Evolutionary conservation across 805 yeast species (phyloP), one percentile per base, ranked within the genome.

Genomic region (Cyberlindnera mycetangii): DNA sequence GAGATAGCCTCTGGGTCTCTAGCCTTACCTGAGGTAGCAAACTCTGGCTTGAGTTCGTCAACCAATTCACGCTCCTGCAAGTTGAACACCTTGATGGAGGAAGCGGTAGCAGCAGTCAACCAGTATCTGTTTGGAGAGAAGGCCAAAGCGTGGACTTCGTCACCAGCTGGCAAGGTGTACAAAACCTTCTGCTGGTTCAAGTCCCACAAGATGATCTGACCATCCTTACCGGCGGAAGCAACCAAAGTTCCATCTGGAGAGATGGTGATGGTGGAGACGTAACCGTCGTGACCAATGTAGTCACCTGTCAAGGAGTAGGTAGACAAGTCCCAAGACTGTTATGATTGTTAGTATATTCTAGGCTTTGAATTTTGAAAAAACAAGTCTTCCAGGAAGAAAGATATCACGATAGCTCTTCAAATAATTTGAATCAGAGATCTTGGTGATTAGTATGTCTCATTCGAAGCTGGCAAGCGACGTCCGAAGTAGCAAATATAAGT

Each of bases 121-220:
- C 99, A 93, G 95, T 88, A 93, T 85, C 99, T 90, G 95, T 88
- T 88, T 78, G 99, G 99, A 73, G 98, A 92, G 96, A 93, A 93
- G 65, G 97, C 96, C 71, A 93, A 82, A 71, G 97, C 95, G 75
- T 88, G 88, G 64, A 93, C 89, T 81, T 92, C 98, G 69, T 92
- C 93, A 73, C 93, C 89, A 65, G 96, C 92, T 66, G 80, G 77
- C 73, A 93, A 82, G 67, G 96, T 83, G 95, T 89, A 92, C 68
- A 90, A 79, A 68, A 90, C 83, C 68, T 75, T 72, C 79, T 85
- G 81, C 65, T 80, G 73, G 80, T 82, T 79, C 76, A 92, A 81
- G 79, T 90, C 95, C 99, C 99, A 93, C 71, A 93, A 83, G 89
- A 88, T 84, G 79, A 93, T 87, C 66, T 84, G 82, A 78, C 99